Base-by-base conservation (phyloP, 2,329 filamentous ascomycete genomes). In the Torrubiellomyces zombiae region DNA sequence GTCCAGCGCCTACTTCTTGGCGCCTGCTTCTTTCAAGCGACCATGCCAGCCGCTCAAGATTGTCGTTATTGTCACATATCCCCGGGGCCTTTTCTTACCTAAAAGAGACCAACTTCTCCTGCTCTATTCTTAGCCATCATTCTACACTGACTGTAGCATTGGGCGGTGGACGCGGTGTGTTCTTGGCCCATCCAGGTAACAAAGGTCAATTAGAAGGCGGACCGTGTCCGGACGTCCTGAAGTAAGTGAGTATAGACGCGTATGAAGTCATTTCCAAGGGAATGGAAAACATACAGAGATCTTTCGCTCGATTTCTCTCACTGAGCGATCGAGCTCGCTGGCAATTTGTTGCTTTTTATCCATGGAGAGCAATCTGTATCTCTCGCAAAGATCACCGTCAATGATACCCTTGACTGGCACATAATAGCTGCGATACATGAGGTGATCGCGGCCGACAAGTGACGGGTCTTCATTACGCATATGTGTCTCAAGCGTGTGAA, bases 331-430 rank as follows among this genome's bases (percentile, higher is more conserved):
- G 37, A 95, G 53, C 51, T 95, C 86, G 24, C 68, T 83, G 3
- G 86, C 86, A 56, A 98, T 92, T 68, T 83, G 82, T 52, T 82
- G 74, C 62, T 93, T 92, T 59, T 80, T 85, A 42, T 94, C 85
- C 38, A 75, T 76, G 14, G 77, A 66, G 31, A 98, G 59, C 31
- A 89, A 55, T 30, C 82, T 70, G 53, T 82, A 98, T 38, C 83
- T 68, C 60, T 98, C 89, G 42, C 86, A 92, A 20, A 98, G 58
- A 53, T 98, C 89, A 14, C 89, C 89, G 51, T 98, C 89, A 40
- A 98, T 92, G 16, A 89, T 75, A 7, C 85, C 85, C 62, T 98
- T 98, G 21, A 92, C 82, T 1, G 89, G 89, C 6, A 80, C 81
- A 48, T 95, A 98, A 53, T 95, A 98, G 35, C 83, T 75, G 34